A percentile compares a stretch with the other conserved stretches of the same genome.
Conservation (phyloP, 805 yeast genomes). For the Yarrowia sp. region DNA sequence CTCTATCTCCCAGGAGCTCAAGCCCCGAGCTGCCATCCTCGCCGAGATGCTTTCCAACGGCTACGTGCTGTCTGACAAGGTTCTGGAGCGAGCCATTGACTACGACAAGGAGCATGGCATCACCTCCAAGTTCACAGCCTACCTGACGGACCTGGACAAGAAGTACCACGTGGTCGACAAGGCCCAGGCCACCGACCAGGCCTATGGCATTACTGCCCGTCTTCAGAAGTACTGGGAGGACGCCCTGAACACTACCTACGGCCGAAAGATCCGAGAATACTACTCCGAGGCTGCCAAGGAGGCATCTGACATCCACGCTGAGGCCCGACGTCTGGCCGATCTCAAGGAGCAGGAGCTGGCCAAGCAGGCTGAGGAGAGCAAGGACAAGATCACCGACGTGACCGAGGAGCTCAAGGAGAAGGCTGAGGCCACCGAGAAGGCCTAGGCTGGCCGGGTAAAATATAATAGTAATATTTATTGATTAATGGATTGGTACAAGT, state of each 20-base stretch:
- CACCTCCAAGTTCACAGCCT: conserved; percentile 53
- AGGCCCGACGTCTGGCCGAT: conserved; percentile 68
- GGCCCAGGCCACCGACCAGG: conserved; percentile 44
- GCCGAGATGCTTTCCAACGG: conserved; percentile 78
- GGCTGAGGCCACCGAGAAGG: conserved; percentile 17
- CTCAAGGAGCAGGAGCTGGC: conserved; percentile 40
- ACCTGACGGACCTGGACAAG: conserved; percentile 52
- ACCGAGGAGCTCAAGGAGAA: neutral
- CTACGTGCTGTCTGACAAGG: conserved; percentile 59
- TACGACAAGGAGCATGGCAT: conserved; percentile 64
- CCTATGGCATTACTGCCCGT: conserved; percentile 43
- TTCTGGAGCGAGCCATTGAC: conserved; percentile 57
- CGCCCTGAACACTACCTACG: conserved; percentile 44
- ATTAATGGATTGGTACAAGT: too few species aligned
- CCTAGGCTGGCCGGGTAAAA: neutral
- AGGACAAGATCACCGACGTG: neutral
- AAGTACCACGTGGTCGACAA: conserved; percentile 62
- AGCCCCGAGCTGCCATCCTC: conserved; percentile 70
- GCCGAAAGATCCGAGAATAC: conserved; percentile 58
- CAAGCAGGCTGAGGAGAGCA: conserved; percentile 13
- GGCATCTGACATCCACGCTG: conserved; percentile 63
- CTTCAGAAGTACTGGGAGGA: conserved; percentile 40
- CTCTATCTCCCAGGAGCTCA: conserved; percentile 68
- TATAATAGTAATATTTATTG: conserved; percentile 6
- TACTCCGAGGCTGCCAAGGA: conserved; percentile 55